Evolutionary conservation across 768 basidiomycete species (phyloP).

Genomic region (Leccinum sublutescens): DNA sequence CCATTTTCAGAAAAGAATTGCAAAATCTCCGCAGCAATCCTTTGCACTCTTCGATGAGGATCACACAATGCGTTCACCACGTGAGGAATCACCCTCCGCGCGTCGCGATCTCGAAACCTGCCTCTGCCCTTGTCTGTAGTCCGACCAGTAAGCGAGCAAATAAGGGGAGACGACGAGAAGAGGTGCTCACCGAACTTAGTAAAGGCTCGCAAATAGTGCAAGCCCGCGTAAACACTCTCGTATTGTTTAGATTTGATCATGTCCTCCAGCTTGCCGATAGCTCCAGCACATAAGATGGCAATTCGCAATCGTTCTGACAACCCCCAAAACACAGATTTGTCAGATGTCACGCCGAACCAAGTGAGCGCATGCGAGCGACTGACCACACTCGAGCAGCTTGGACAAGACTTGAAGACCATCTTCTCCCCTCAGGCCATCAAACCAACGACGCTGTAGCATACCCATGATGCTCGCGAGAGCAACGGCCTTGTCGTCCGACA

Average conservation of each 20-base stretch:
- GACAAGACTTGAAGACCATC: conserved; percentile 24
- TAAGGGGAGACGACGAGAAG: neutral
- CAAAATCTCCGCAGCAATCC: conserved; percentile 13
- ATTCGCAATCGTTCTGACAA: conserved; percentile 16
- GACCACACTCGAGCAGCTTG: conserved; percentile 23
- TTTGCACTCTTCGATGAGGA: no score
- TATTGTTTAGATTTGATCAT: conserved; percentile 15
- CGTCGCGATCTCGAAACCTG: conserved; percentile 1
- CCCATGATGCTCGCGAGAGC: conserved; percentile 10
- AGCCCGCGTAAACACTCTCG: conserved; percentile 14
- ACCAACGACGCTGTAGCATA: conserved; percentile 29
- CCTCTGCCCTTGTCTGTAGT: conserved; percentile 8
- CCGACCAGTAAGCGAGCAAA: neutral
- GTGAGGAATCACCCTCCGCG: neutral
- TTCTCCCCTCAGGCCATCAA: conserved; percentile 27
- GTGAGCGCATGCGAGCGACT: neutral
- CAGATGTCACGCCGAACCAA: neutral
- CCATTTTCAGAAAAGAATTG: conserved; percentile 14
- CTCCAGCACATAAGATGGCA: conserved; percentile 14
- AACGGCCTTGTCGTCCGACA: conserved; percentile 4
- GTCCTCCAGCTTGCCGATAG: conserved; percentile 10
- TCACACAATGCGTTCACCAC: no score
- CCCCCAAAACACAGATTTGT: neutral
- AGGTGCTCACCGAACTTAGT: conserved; percentile 16
- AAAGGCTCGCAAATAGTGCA: conserved; percentile 25